A percentile compares a stretch with the other conserved stretches of the same genome.
Evolutionary conservation across 192 early-diverging fungal genomes (phyloP).

Genomic region (Backusella tuberculispora): DNA sequence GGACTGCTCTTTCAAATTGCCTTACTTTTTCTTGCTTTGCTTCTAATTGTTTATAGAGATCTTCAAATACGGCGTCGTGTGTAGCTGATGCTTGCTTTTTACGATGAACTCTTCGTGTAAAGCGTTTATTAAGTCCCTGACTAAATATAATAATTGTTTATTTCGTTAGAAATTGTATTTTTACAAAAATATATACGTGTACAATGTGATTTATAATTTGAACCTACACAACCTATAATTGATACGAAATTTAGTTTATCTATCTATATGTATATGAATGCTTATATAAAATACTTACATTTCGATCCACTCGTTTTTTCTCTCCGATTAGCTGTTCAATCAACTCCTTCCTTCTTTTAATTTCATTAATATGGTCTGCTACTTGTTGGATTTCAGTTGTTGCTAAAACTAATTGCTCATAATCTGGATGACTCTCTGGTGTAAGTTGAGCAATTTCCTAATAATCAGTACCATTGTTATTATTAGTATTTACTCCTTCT

Average conservation of each 20-base stretch:
- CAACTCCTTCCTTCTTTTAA: constrained; percentile 86
- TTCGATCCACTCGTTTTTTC: constrained; percentile 67
- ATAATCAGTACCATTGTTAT: neutral
- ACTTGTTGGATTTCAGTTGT: constrained; percentile 61
- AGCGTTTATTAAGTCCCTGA: constrained; percentile 77
- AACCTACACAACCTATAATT: constrained; percentile 45
- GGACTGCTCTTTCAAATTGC: constrained; percentile 53
- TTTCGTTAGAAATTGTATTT: no score
- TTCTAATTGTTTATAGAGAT: constrained; percentile 57
- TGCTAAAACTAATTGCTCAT: constrained; percentile 52
- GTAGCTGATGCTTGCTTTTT: constrained; percentile 63
- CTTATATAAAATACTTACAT: constrained; percentile 58
- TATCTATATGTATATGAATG: neutral
- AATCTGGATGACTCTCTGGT: constrained; percentile 58
- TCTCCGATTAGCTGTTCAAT: constrained; percentile 82
- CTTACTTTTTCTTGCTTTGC: constrained; percentile 53
- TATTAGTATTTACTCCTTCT: constrained; percentile 3
- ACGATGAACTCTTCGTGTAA: constrained; percentile 64
- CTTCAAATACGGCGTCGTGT: constrained; percentile 63
- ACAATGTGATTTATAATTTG: neutral
- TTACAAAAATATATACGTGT: no score
- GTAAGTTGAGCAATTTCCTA: constrained; percentile 47
- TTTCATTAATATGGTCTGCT: constrained; percentile 84
- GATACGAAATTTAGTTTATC: neutral
- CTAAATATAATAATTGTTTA: constrained; percentile 40